Base-by-base conservation (phyloP, 192 early-diverging fungal species). In the Coemansia sp. region DNA sequence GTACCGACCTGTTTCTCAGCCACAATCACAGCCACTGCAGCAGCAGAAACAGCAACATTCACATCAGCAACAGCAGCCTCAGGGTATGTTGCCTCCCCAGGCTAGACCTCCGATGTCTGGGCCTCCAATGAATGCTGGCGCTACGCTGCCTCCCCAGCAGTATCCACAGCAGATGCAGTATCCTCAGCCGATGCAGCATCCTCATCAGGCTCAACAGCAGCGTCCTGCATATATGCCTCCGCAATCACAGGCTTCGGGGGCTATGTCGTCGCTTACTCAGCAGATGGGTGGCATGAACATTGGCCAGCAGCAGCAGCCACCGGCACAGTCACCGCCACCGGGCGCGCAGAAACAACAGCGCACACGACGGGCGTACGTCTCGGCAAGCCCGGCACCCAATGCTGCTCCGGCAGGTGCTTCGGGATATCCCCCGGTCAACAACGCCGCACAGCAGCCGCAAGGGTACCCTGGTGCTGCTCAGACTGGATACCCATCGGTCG, bases 271-370 rank as follows among this genome's bases (percentile, higher is more conserved):
- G 4, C 61, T 65, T 15, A 53, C 58, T 17, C 66, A 69, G 58
- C 66, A 76, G 48, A 76, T 71, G 71, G 63, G 61, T 15, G 58
- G 58, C 27, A 69, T 70, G 63, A 61, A 33, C 54, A 53, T 80
- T 44, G 61, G 45, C 25, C 69, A 76, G 55, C 53, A 48, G 46
- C 46, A 48, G 25, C 49, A 46, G 21, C 23, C 37, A 11, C 60
- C 64, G 38, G 57, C 37, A 47, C 76, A 69, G 49, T 53, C 58
- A 25, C 66, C 55, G 2, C 69, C 58, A 21, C 60, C 42, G n/a
- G 33, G 52, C 39, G 50, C 53, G 21, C 69, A 71, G 37, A 53
- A 53, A 45, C 65, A 64, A 17, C 61, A 50, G 33, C 77, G 72
- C 46, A 63, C 73, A 50, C 55, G 62, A 44, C 57, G 62, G 22